A percentile compares a stretch with the other conserved stretches of the same genome.
These are phyloP conservation scores for Pythium inflatum DNA, from an alignment of 352 stramenopile species.

Conservation along the genomic window DNA sequence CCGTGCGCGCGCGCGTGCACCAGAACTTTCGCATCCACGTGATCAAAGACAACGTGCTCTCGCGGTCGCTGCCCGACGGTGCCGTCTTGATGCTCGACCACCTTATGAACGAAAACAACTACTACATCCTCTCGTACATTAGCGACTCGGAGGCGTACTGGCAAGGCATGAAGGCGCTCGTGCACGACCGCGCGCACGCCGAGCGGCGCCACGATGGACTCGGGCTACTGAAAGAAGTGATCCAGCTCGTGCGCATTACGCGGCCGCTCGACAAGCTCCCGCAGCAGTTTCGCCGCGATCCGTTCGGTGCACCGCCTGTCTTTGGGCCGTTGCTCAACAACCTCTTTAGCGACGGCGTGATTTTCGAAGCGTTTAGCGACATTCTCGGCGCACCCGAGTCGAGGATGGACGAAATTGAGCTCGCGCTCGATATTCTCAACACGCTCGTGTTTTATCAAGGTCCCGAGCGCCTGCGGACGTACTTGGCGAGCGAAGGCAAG, in stretches of 20 bases:
- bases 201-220: constrained; percentile 56
- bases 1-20: constrained; percentile 73
- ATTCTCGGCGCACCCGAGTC: constrained; percentile 58
- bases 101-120: constrained; percentile 88
- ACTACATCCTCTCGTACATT: constrained; percentile 82
- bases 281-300: constrained; percentile 59
- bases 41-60: constrained; percentile 87
- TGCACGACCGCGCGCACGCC: constrained; percentile 25
- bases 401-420: constrained; percentile 46
- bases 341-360: constrained; percentile 63
- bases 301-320: constrained; percentile 53
- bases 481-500: constrained; percentile 72
- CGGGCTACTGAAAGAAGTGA: constrained; percentile 71
- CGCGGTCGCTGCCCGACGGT: constrained; percentile 73
- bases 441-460: constrained; percentile 74
- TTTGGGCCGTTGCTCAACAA: constrained; percentile 69
- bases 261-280: constrained; percentile 64
- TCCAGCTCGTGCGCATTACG: constrained; percentile 65
- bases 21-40: constrained; percentile 89
- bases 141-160: constrained; percentile 75
- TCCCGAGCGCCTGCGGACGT: constrained; percentile 64
- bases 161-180: constrained; percentile 58
- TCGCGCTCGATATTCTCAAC: constrained; percentile 72
- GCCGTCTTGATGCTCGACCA: constrained; percentile 81
- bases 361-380: constrained; percentile 61